Conservation (phyloP, 2,329 filamentous ascomycete species). For the Harringtonia aguacate region DNA sequence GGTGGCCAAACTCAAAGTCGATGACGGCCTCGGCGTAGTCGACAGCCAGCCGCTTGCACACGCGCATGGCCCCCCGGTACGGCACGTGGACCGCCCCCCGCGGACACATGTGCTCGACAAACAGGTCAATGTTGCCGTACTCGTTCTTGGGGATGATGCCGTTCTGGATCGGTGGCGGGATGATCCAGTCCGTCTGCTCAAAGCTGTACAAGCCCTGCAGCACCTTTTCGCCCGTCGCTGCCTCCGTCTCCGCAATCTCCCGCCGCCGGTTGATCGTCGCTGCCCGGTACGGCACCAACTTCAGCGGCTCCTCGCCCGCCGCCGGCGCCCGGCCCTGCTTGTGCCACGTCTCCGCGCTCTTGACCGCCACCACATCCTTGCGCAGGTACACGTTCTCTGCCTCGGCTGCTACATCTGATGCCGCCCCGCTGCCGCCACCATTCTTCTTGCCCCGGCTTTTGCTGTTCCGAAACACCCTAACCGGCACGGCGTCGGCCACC, state of each 20-base stretch:
- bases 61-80: slow-evolving; percentile 60
- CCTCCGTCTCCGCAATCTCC: slow-evolving; percentile 78
- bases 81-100: slow-evolving; percentile 71
- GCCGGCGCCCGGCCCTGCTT: slow-evolving; percentile 80
- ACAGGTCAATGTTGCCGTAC: slow-evolving; percentile 95
- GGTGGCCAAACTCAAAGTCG: slow-evolving; percentile 91
- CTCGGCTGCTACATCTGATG: slow-evolving; percentile 32
- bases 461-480: slow-evolving; percentile 60
- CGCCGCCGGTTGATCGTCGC: slow-evolving; percentile 80
- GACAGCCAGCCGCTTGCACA: slow-evolving; percentile 75
- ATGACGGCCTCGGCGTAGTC: slow-evolving; percentile 92
- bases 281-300: slow-evolving; percentile 80
- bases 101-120: slow-evolving; percentile 88
- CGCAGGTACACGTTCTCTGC: slow-evolving; percentile 68
- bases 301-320: slow-evolving; percentile 62
- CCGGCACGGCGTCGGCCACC: slow-evolving; percentile 52
- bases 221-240: slow-evolving; percentile 69
- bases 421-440: neutral
- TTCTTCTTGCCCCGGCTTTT: slow-evolving; percentile 63
- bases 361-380: slow-evolving; percentile 71
- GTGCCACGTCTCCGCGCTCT: slow-evolving; percentile 94
- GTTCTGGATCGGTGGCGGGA: slow-evolving; percentile 73
- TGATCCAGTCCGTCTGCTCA: slow-evolving; percentile 91
- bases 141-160: slow-evolving; percentile 87
- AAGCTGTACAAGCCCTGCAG: slow-evolving; percentile 76